These are phyloP conservation scores for Trematosphaeria pertusa DNA, from an alignment of 2,329 filamentous ascomycete species.

Conservation along the genomic window DNA sequence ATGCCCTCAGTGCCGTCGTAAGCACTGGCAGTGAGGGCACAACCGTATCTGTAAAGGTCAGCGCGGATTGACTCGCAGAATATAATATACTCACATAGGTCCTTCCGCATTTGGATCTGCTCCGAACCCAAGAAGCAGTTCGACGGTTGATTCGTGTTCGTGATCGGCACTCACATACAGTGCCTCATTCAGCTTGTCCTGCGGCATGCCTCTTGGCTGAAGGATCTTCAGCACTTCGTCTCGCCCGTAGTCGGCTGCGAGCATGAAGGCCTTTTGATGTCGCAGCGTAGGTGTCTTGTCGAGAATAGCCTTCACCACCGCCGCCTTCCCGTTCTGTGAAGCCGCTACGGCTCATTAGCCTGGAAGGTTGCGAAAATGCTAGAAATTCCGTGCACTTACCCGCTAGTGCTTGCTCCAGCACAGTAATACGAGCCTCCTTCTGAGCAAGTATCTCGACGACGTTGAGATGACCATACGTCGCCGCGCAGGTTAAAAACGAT, in stretches of 20 bases:
- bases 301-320: slow-evolving; percentile 23
- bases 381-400: neutral
- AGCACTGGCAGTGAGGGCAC: slow-evolving; percentile 25
- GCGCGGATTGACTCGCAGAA: neutral
- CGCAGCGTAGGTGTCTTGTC: slow-evolving; percentile 17
- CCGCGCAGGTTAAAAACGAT: slow-evolving; percentile 26
- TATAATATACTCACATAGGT: slow-evolving; percentile 14
- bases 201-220: slow-evolving; percentile 14
- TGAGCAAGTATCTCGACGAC: slow-evolving; percentile 24
- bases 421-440: slow-evolving; percentile 21
- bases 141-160: slow-evolving; percentile 26
- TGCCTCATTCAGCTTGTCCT: slow-evolving; percentile 22
- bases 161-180: slow-evolving; percentile 28
- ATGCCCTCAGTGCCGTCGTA: slow-evolving; percentile 30
- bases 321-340: slow-evolving; percentile 24
- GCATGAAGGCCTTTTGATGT: slow-evolving; percentile 27
- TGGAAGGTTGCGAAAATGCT: too few relatives aligned
- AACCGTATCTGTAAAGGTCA: slow-evolving; percentile 22
- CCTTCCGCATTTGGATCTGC: slow-evolving; percentile 30
- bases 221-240: slow-evolving; percentile 24
- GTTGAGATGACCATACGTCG: slow-evolving; percentile 30
- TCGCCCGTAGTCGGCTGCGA: slow-evolving; percentile 27
- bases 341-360: slow-evolving; percentile 14
- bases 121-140: slow-evolving; percentile 26
- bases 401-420: slow-evolving; percentile 29